A percentile compares a stretch with the other conserved stretches of the same genome.
phyloP scores from a whole-genome alignment of 2,329 filamentous ascomycete genomes.

The Colletotrichum australisinense region DNA sequence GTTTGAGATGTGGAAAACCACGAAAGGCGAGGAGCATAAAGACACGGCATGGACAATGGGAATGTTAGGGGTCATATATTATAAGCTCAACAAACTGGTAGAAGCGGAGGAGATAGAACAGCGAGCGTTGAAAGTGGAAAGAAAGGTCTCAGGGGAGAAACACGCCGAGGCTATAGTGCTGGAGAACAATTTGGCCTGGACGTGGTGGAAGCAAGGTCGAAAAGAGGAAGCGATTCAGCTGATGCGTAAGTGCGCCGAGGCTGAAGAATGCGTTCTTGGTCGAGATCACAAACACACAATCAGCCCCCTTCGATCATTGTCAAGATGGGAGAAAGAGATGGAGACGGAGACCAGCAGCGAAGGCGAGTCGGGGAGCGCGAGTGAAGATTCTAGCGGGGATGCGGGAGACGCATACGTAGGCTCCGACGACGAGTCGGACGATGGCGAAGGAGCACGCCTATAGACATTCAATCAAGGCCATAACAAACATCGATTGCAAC shows the following conservation, averaged over 20 bases:
- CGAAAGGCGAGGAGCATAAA: neutral
- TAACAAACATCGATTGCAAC: neutral
- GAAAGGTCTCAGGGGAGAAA: neutral
- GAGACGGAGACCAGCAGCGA: neutral
- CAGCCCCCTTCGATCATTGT: neutral
- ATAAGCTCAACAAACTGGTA: fast-evolving
- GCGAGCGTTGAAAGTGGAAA: neutral
- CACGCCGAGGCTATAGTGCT: fast-evolving
- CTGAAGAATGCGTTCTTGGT: neutral
- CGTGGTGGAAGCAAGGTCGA: neutral
- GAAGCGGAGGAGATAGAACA: neutral
- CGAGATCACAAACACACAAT: neutral
- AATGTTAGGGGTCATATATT: neutral
- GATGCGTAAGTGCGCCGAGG: neutral
- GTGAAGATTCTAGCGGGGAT: neutral
- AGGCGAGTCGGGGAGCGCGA: too few species aligned
- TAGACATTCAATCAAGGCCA: neutral
- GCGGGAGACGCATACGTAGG: neutral
- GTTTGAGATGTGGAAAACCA: too few species aligned
- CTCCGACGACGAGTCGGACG: neutral
- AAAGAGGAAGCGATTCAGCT: neutral
- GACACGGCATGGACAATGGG: neutral
- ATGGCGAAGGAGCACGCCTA: neutral
- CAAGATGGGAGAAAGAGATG: neutral
- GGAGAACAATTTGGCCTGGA: neutral